phyloP scores from a whole-genome alignment of 139 green algal species.

The Klebsormidium nitens region DNA sequence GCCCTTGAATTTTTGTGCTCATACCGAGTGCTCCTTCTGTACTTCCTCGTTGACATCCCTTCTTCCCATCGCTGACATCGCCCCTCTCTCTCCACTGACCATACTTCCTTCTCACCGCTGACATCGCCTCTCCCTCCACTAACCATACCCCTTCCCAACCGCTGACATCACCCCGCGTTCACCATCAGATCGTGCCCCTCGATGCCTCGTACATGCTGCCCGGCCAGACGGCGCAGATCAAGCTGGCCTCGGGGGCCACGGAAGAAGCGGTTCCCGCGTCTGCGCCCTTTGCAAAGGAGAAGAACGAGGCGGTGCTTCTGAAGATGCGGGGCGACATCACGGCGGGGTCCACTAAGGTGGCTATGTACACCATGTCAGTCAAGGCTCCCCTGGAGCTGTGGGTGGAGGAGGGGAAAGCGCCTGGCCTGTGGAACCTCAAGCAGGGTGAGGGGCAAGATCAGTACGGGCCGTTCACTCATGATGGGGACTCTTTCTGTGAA shows the following conservation, averaged over 20 bases:
- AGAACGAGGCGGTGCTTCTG: constrained; percentile 15
- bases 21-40: too few species aligned
- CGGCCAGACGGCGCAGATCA: constrained; percentile 22
- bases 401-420: not conserved
- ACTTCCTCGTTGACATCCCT: not conserved
- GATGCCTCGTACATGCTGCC: constrained; percentile 32
- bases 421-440: constrained; percentile 19
- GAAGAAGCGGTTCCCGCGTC: constrained; percentile 4
- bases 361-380: constrained; percentile 34
- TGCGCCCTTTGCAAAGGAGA: not conserved
- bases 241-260: not conserved
- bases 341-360: constrained; percentile 35
- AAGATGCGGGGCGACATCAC: constrained; percentile 41
- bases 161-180: not conserved
- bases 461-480: not conserved
- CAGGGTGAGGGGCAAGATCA: constrained; percentile 14
- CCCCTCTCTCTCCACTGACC: not conserved
- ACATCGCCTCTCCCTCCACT: not conserved
- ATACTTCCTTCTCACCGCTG: not conserved
- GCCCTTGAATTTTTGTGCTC: too few species aligned
- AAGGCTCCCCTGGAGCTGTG: constrained; percentile 28
- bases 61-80: not conserved
- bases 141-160: too few species aligned
- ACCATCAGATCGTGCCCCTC: constrained; percentile 33
- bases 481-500: not conserved